These are phyloP conservation scores for Fusarium incarnatum DNA, from an alignment of 2,329 filamentous ascomycete species.

Conservation along the genomic window DNA sequence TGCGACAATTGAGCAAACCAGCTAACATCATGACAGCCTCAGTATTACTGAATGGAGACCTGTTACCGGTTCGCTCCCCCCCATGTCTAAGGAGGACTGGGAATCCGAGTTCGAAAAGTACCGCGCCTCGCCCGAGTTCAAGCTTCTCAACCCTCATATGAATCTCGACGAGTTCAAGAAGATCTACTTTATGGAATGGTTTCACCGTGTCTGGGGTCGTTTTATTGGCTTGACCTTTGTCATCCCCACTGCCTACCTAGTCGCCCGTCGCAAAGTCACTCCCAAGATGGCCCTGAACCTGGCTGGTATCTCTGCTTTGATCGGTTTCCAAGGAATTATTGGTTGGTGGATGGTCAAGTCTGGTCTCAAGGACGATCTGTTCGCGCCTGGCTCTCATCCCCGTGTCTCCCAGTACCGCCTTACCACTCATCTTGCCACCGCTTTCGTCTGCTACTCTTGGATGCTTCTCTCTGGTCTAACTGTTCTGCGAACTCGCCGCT, in stretches of 20 bases:
- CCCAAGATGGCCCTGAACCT: conserved; percentile 81
- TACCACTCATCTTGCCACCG: conserved; percentile 87
- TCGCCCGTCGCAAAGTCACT: conserved; percentile 82
- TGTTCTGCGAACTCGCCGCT: conserved; percentile 80
- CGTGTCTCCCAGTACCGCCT: conserved; percentile 95
- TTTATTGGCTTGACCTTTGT: conserved; percentile 92
- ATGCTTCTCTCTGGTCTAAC: conserved; percentile 92
- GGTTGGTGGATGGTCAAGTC: conserved; percentile 99
- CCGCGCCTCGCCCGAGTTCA: conserved; percentile 90
- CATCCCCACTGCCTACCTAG: conserved; percentile 87
- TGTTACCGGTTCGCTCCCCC: conserved; percentile 91
- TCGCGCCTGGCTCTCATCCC: conserved; percentile 89
- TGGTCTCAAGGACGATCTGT: conserved; percentile 94
- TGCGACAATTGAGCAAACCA: background rate
- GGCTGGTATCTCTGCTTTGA: conserved; percentile 84
- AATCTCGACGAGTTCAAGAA: conserved; percentile 93
- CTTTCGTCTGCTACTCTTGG: conserved; percentile 91
- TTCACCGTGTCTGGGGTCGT: conserved; percentile 92
- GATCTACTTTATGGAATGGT: conserved; percentile 99
- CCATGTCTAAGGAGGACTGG: conserved; percentile 83
- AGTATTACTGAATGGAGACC: conserved; percentile 99
- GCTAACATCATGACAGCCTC: conserved; percentile 66
- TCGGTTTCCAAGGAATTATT: conserved; percentile 94
- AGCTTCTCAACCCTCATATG: conserved; percentile 93
- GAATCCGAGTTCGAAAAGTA: conserved; percentile 94